These are phyloP conservation scores for Metrosideros polymorpha DNA, from an alignment of 441 rosid species.

Conservation along the genomic window DNA sequence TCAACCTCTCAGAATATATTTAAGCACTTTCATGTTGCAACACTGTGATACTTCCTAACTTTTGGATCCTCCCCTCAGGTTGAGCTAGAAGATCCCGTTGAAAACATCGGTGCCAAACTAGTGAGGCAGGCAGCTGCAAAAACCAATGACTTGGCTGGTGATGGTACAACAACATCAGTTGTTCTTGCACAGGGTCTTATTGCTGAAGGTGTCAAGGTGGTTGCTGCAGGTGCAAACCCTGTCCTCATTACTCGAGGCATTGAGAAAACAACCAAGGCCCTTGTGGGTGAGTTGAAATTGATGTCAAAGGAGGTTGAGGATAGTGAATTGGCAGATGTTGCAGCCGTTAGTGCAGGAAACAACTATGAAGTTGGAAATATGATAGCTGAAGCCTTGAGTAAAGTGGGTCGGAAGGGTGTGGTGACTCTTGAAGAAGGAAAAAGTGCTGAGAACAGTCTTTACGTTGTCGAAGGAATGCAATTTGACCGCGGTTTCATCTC, in stretches of 20 bases:
- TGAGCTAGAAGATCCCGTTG: conserved; percentile 96
- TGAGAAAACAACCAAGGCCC: conserved; percentile 81
- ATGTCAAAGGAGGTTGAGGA: conserved; percentile 98
- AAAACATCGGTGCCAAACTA: conserved; percentile 91
- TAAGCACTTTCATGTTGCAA: neutral
- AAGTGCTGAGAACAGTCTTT: conserved; percentile 89
- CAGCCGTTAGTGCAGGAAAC: conserved; percentile 98
- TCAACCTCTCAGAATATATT: neutral
- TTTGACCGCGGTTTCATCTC: conserved; percentile 97
- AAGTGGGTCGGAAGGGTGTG: conserved; percentile 97
- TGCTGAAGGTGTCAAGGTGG: conserved; percentile 96
- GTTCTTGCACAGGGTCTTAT: conserved; percentile 96
- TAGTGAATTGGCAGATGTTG: conserved; percentile 96
- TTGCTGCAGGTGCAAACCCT: conserved; percentile 98
- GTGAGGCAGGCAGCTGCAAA: conserved; percentile 98
- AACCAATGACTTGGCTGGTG: conserved; percentile 96
- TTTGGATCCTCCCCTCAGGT: conserved; percentile 32
- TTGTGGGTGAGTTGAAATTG: conserved; percentile 61
- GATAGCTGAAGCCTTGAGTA: conserved; percentile 98
- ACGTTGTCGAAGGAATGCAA: conserved; percentile 99
- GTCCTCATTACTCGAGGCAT: conserved; percentile 86
- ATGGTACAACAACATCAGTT: conserved; percentile 96
- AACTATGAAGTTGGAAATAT: conserved; percentile 84
- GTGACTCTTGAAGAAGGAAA: conserved; percentile 97
- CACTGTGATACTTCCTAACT: neutral